Percentiles rank a stretch among this genome's conserved stretches.
phyloP scores from a whole-genome alignment of 2,329 filamentous ascomycete genomes.

The Fusarium drepaniforme region DNA sequence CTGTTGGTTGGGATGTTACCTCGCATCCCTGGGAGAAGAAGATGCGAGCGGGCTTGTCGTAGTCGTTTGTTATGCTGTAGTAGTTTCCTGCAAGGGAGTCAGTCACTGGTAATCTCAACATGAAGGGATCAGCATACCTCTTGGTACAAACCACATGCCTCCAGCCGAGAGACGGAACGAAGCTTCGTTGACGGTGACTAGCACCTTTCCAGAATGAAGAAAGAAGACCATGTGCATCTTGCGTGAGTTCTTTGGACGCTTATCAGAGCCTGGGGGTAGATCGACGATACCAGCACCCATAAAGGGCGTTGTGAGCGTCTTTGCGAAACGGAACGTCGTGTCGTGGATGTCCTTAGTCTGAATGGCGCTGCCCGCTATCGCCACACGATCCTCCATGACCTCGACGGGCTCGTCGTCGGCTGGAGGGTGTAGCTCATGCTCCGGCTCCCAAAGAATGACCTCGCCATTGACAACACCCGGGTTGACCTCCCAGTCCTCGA shows the following conservation, averaged over 20 bases:
- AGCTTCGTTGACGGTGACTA: slow-evolving; percentile 81
- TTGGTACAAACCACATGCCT: slow-evolving; percentile 93
- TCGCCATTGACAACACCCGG: slow-evolving; percentile 73
- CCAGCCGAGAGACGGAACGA: slow-evolving; percentile 87
- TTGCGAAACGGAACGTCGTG: slow-evolving; percentile 87
- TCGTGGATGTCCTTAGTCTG: slow-evolving; percentile 69
- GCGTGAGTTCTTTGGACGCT: slow-evolving; percentile 90
- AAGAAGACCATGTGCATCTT: slow-evolving; percentile 99
- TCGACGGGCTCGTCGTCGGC: slow-evolving; percentile 67
- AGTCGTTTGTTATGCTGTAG: slow-evolving; percentile 90
- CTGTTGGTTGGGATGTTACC: slow-evolving; percentile 48
- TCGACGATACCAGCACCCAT: slow-evolving; percentile 93
- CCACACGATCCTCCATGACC: slow-evolving; percentile 67
- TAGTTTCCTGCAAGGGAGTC: slow-evolving; percentile 79
- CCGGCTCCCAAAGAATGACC: slow-evolving; percentile 73
- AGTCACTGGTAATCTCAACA: slow-evolving; percentile 1
- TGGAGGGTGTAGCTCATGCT: slow-evolving; percentile 66
- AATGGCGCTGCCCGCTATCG: slow-evolving; percentile 67
- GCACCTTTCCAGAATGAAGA: slow-evolving; percentile 84
- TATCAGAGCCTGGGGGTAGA: slow-evolving; percentile 83
- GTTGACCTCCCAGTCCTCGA: slow-evolving; percentile 80
- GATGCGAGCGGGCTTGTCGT: slow-evolving; percentile 77
- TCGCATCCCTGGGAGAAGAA: slow-evolving; percentile 95
- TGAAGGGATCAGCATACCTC: slow-evolving; percentile 73
- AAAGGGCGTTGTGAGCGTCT: slow-evolving; percentile 86